These are phyloP conservation scores for Talaromyces sp. DNA, from an alignment of 2,329 filamentous ascomycete species.

Conservation along the genomic window DNA sequence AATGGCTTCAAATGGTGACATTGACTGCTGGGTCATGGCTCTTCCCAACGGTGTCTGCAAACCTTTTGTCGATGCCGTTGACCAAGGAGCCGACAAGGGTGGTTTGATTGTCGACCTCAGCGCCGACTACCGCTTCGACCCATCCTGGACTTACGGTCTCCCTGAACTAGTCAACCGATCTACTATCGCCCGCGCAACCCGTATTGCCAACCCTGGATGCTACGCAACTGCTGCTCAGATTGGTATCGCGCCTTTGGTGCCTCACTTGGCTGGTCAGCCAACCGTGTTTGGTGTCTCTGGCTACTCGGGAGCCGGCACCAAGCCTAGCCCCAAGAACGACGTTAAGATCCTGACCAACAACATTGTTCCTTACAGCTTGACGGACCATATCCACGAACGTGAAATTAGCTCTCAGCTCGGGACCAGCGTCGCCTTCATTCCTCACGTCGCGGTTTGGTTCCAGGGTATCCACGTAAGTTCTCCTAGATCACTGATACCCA, in stretches of 20 bases:
- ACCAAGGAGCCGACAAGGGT: conserved; percentile 64
- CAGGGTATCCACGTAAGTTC: conserved; percentile 73
- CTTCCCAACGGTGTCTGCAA: conserved; percentile 93
- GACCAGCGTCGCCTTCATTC: conserved; percentile 75
- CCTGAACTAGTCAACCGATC: conserved; percentile 79
- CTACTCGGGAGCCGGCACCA: conserved; percentile 92
- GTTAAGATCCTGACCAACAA: conserved; percentile 79
- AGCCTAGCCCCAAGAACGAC: conserved; percentile 92
- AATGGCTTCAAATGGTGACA: conserved; percentile 78
- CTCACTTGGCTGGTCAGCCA: conserved; percentile 73
- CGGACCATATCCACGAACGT: conserved; percentile 90
- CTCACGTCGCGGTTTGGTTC: conserved; percentile 96
- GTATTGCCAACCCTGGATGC: conserved; percentile 91
- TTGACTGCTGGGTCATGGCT: conserved; percentile 98
- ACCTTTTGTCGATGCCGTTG: conserved; percentile 86
- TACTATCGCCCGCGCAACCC: conserved; percentile 72
- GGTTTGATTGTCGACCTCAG: conserved; percentile 89
- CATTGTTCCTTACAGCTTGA: conserved; percentile 85
- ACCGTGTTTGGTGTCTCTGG: conserved; percentile 88
- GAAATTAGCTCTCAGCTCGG: conserved; percentile 82
- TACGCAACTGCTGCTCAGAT: conserved; percentile 93
- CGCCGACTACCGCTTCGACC: conserved; percentile 92
- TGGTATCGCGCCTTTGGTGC: conserved; percentile 77
- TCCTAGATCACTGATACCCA: background rate
- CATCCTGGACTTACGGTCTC: conserved; percentile 82